Conservation (phyloP, 768 basidiomycete genomes). For the Crassisporium funariophilum region DNA sequence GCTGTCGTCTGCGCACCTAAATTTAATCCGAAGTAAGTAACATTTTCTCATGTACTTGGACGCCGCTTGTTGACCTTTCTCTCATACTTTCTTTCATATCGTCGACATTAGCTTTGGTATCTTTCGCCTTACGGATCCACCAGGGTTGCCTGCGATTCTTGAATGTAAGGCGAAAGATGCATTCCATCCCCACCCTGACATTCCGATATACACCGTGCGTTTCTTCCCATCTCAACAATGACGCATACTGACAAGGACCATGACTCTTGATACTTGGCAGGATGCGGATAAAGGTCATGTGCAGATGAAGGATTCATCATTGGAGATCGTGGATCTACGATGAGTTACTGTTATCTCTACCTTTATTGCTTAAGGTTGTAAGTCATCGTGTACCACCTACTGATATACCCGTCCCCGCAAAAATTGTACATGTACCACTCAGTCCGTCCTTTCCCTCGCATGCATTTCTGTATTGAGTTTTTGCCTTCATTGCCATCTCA, state of each 20-base stretch:
- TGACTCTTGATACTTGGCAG: slow-evolving; percentile 33
- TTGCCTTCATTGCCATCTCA: no score
- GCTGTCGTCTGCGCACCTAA: slow-evolving; percentile 91
- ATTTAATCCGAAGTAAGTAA: slow-evolving; percentile 67
- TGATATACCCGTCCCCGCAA: no score
- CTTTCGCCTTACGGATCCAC: slow-evolving; percentile 88
- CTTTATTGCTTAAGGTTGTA: no score
- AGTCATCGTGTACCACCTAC: no score
- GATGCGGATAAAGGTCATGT: slow-evolving; percentile 89
- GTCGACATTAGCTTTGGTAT: slow-evolving; percentile 69
- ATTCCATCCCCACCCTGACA: slow-evolving; percentile 85
- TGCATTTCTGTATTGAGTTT: no score
- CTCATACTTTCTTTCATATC: not conserved
- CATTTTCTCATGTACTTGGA: not conserved
- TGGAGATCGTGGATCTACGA: slow-evolving; percentile 88
- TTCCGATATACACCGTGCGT: slow-evolving; percentile 85
- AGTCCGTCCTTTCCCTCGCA: no score
- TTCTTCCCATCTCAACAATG: not conserved
- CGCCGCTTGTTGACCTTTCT: slow-evolving; percentile 8
- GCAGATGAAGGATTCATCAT: slow-evolving; percentile 65
- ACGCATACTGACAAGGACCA: not conserved
- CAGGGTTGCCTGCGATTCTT: slow-evolving; percentile 73
- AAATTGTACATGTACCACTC: no score
- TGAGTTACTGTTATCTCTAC: slow-evolving; percentile 14
- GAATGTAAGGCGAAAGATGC: slow-evolving; percentile 70